Percentiles rank a stretch among this genome's conserved stretches.
These are phyloP conservation scores for Hyparrhenia diplandra DNA, from an alignment of 176 grass and related monocot genomes.

Conservation along the genomic window DNA sequence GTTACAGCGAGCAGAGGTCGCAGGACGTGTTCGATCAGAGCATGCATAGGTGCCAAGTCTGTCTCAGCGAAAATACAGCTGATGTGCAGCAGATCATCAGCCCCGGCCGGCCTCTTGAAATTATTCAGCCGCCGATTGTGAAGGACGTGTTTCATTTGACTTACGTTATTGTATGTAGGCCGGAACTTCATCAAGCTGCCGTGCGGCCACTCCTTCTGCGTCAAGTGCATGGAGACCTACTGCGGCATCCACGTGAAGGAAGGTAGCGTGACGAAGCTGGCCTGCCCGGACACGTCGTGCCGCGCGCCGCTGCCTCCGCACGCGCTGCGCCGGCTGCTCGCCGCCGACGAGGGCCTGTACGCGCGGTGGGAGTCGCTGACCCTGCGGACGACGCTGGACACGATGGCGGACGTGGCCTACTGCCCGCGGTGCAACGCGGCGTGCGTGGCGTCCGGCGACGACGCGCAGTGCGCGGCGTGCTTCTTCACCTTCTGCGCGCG, in stretches of 20 bases:
- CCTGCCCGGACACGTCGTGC: slow-evolving; percentile 13
- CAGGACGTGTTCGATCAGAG: background rate
- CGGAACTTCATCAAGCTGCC: slow-evolving; percentile 3
- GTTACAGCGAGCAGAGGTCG: background rate
- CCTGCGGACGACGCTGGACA: slow-evolving; percentile 51
- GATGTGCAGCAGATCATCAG: too few species aligned
- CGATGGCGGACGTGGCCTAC: slow-evolving; percentile 62
- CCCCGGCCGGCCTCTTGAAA: too few species aligned
- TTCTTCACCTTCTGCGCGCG: slow-evolving; percentile 61
- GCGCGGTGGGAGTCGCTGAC: slow-evolving; percentile 56
- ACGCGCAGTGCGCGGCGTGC: slow-evolving; percentile 60
- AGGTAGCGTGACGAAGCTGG: background rate
- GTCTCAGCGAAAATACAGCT: background rate
- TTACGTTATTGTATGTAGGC: too few species aligned
- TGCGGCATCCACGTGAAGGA: slow-evolving; percentile 13
- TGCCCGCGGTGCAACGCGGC: slow-evolving; percentile 61
- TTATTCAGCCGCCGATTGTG: too few species aligned
- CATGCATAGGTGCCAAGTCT: background rate
- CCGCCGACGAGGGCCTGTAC: slow-evolving; percentile 29
- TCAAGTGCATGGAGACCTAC: slow-evolving; percentile 10
- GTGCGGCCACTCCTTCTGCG: background rate
- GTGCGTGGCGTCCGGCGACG: slow-evolving; percentile 53
- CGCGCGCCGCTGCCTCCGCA: background rate
- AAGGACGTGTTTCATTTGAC: too few species aligned
- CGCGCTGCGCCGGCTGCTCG: slow-evolving; percentile 37